Conservation (phyloP, 2,329 filamentous ascomycete genomes). For the Didymella sp. region DNA sequence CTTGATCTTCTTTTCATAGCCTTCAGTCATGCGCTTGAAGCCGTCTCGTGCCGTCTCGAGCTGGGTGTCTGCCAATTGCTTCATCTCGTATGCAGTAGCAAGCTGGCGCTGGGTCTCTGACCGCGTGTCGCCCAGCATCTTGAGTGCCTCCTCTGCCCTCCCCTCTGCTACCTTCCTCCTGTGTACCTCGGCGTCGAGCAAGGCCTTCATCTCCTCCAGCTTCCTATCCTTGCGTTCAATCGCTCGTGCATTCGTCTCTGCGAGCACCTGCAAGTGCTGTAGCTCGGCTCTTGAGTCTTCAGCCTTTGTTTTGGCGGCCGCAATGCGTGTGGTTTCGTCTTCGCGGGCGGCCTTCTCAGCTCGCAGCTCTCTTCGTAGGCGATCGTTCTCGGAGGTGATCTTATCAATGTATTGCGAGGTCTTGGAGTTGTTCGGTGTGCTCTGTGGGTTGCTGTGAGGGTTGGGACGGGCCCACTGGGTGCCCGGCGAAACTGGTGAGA, state of each 20-base stretch:
- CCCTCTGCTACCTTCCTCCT: slow-evolving; percentile 66
- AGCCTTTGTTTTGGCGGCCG: slow-evolving; percentile 74
- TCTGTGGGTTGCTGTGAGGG: slow-evolving; percentile 35
- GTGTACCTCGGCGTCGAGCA: slow-evolving; percentile 69
- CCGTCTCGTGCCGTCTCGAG: slow-evolving; percentile 73
- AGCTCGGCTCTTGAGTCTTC: slow-evolving; percentile 72
- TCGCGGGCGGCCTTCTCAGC: slow-evolving; percentile 61
- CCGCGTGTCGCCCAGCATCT: slow-evolving; percentile 68
- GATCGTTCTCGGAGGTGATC: slow-evolving; percentile 80
- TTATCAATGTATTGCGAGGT: slow-evolving; percentile 68
- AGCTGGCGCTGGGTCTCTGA: slow-evolving; percentile 68
- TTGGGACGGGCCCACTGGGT: slow-evolving; percentile 39
- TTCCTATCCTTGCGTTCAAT: slow-evolving; percentile 77
- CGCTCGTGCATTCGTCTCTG: slow-evolving; percentile 73
- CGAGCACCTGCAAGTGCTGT: slow-evolving; percentile 72
- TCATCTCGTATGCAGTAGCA: slow-evolving; percentile 60
- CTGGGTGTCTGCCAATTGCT: slow-evolving; percentile 63
- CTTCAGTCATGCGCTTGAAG: slow-evolving; percentile 70
- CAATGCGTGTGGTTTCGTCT: slow-evolving; percentile 72
- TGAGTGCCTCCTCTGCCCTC: slow-evolving; percentile 66
- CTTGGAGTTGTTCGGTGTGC: slow-evolving; percentile 41
- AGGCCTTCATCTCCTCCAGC: slow-evolving; percentile 70
- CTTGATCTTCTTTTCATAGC: slow-evolving; percentile 53
- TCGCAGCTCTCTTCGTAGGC: slow-evolving; percentile 70
- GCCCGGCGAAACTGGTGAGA: slow-evolving; percentile 21